Conservation (phyloP, 108 stramenopile genomes). For the Ochromonas danica region DNA sequence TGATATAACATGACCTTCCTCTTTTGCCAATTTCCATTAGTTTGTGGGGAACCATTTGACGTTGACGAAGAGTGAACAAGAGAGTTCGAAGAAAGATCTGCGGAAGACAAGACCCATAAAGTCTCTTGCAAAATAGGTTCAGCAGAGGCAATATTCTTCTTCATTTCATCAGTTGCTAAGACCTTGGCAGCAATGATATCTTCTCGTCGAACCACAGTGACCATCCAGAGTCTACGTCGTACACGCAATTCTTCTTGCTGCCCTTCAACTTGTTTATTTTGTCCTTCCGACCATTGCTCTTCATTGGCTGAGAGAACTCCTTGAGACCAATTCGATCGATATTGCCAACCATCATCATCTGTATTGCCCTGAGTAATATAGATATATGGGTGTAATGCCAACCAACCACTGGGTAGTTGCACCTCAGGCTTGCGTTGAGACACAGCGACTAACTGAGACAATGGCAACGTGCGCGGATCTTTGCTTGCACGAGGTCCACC, state of each 20-base stretch:
- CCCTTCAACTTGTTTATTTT: not conserved
- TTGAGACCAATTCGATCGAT: constrained; percentile 23
- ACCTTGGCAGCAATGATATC: not conserved
- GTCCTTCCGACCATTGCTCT: not conserved
- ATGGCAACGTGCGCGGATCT: not conserved
- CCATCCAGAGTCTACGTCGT: constrained; percentile 3
- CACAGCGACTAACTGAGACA: not conserved
- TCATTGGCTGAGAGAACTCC: not conserved
- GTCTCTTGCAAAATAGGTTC: not conserved
- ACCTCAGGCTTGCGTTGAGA: not conserved
- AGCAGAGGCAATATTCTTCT: not conserved
- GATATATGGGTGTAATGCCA: not conserved
- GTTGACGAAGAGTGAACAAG: not conserved
- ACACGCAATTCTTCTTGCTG: not conserved
- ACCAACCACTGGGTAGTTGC: constrained; percentile 10
- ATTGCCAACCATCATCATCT: constrained; percentile 26
- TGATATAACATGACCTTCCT: not conserved
- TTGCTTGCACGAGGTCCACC: not conserved
- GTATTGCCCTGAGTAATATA: not conserved
- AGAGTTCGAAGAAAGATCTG: too few relatives aligned
- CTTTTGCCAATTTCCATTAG: not conserved
- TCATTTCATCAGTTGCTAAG: not conserved
- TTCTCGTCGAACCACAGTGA: not conserved
- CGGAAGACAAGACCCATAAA: not conserved
- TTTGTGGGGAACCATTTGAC: too few relatives aligned